phyloP scores from a whole-genome alignment of 257 asterid species.

The Jasminum sambac region DNA sequence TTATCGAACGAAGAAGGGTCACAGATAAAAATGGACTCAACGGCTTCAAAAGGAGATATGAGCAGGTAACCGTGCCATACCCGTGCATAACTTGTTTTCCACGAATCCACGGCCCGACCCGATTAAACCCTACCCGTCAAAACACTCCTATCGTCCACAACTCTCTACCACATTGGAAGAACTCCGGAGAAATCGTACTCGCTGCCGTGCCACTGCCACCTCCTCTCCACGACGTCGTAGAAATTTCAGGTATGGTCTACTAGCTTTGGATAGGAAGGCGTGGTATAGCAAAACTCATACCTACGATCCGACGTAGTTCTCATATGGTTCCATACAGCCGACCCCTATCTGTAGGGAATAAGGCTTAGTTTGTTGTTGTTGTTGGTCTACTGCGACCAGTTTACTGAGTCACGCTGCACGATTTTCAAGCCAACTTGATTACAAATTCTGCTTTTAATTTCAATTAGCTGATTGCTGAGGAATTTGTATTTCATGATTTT shows the following conservation, averaged over 20 bases:
- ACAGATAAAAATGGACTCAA: no score
- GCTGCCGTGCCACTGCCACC: constrained; percentile 29
- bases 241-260: constrained; percentile 16
- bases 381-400: background rate
- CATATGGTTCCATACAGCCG: no score
- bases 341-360: no score
- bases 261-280: no score
- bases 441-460: constrained; percentile 1
- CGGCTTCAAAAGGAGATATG: no score
- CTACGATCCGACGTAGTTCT: no score
- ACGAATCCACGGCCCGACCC: background rate
- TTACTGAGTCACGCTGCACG: background rate
- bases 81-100: no score
- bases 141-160: background rate
- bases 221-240: constrained; percentile 13
- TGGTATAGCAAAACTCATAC: no score
- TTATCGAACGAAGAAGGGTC: no score
- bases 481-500: background rate
- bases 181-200: background rate
- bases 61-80: no score
- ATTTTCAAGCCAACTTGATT: constrained; percentile 18
- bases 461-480: constrained; percentile 11
- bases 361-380: no score
- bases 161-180: background rate
- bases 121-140: constrained; percentile 7